Evolutionary conservation across 176 grass and related monocot species (phyloP).

Genomic region (Carex parvula): DNA sequence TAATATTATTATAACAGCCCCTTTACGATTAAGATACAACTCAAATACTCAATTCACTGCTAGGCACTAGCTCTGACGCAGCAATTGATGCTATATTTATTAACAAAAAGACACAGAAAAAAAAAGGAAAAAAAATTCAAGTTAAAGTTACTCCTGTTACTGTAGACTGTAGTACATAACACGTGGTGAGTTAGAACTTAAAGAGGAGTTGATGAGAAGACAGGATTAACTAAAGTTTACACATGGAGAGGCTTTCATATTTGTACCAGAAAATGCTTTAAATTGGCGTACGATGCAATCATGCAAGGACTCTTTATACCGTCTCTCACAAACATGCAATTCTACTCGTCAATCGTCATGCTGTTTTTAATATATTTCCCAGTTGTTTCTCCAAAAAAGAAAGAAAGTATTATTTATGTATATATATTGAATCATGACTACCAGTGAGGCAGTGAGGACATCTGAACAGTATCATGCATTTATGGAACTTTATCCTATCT

Average conservation of each 20-base stretch:
- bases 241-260: slow-evolving; percentile 13
- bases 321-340: not conserved
- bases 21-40: not conserved
- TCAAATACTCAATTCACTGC: no score
- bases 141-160: not conserved
- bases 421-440: not conserved
- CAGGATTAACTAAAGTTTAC: slow-evolving; percentile 3
- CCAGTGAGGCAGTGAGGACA: not conserved
- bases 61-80: no score
- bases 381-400: not conserved
- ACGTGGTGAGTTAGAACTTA: slow-evolving; percentile 5
- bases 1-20: not conserved
- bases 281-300: not conserved
- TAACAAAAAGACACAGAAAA: no score
- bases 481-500: slow-evolving; percentile 11
- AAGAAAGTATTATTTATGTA: not conserved
- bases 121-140: not conserved
- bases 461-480: slow-evolving; percentile 15
- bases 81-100: no score
- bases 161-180: not conserved
- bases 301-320: not conserved
- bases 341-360: not conserved
- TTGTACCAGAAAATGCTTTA: not conserved
- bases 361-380: not conserved
- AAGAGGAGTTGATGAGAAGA: slow-evolving; percentile 15